Evolutionary conservation across 768 basidiomycete species (phyloP), one percentile per base, ranked within the genome.

Genomic region (Phanerochaete sordida): DNA sequence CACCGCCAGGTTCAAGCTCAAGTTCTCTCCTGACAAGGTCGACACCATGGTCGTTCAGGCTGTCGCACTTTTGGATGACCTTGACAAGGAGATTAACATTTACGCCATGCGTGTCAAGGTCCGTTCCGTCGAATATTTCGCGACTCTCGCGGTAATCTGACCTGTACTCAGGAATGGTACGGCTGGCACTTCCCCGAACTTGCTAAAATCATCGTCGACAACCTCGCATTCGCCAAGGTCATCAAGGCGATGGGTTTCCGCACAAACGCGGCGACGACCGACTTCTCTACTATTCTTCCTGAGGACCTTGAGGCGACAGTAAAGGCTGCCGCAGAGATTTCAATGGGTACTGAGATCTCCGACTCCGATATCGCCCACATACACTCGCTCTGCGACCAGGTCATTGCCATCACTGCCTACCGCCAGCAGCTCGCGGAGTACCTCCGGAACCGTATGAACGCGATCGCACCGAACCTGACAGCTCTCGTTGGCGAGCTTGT

Each of bases 151-250:
- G n/a, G n/a, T n/a, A n/a, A n/a, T n/a, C n/a, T n/a, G n/a, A n/a
- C n/a, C n/a, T n/a, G n/a, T n/a, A n/a, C n/a, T n/a, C 66, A 97
- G 96, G 97, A 99, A 84, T 99, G 97, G 97, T 99, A 99, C 68
- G 97, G 97, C 37, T 99, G 97, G 97, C 97, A 99, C 79, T 99
- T 99, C 83, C 97, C 97, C 4, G 97, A 99, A 76, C 92, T 99
- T 90, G 91, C 89, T 60, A 98, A 98, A 79, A 98, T 99, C 72
- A 91, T 99, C 65, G 85, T 88, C 61, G 97, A 99, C 80, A 99
- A 97, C 76, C 77, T 95, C 60, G 95, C 96, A 21, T 98, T 98
- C 73, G 95, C 97, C 61, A 97, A 94, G 77, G 89, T 90, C 59
- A 86, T 99, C 67, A 90, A 88, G 58, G 75, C 82, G 33, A 96